Conservation (phyloP, 2,329 filamentous ascomycete genomes). For the Lasiodiplodia gonubiensis region DNA sequence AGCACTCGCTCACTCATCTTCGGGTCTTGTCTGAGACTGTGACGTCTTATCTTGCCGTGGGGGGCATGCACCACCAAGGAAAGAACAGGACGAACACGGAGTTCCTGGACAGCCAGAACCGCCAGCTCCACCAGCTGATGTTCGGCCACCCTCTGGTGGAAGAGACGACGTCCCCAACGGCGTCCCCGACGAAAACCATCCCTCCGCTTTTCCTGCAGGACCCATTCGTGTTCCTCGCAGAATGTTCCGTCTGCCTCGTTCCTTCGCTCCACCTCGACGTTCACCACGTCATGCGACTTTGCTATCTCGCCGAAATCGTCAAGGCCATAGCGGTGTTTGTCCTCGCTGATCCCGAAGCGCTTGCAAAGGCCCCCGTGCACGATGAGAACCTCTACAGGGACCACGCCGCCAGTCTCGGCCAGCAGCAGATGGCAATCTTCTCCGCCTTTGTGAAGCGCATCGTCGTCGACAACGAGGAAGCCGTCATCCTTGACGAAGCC, state of each 20-base stretch:
- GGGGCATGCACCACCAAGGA: constrained; percentile 66
- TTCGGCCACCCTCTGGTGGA: constrained; percentile 57
- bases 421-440: constrained; percentile 41
- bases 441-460: constrained; percentile 42
- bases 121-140: constrained; percentile 79
- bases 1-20: constrained; percentile 82
- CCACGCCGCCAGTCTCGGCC: constrained; percentile 37
- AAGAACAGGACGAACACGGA: constrained; percentile 67
- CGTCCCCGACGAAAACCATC: constrained; percentile 42
- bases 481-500: not conserved
- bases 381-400: constrained; percentile 21
- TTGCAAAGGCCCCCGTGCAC: constrained; percentile 12
- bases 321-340: constrained; percentile 72
- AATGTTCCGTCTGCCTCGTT: constrained; percentile 74
- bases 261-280: constrained; percentile 74
- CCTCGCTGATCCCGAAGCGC: constrained; percentile 20
- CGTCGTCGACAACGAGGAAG: constrained; percentile 34
- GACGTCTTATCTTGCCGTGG: constrained; percentile 80
- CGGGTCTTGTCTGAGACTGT: constrained; percentile 88
- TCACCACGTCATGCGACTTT: constrained; percentile 79
- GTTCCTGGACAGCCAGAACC: constrained; percentile 69
- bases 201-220: constrained; percentile 70
- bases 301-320: constrained; percentile 88
- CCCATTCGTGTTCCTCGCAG: constrained; percentile 79
- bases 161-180: constrained; percentile 46